Evolutionary conservation across 1,284 basidiomycete genomes (phyloP).

Genomic region (Neonothopanus nambi): DNA sequence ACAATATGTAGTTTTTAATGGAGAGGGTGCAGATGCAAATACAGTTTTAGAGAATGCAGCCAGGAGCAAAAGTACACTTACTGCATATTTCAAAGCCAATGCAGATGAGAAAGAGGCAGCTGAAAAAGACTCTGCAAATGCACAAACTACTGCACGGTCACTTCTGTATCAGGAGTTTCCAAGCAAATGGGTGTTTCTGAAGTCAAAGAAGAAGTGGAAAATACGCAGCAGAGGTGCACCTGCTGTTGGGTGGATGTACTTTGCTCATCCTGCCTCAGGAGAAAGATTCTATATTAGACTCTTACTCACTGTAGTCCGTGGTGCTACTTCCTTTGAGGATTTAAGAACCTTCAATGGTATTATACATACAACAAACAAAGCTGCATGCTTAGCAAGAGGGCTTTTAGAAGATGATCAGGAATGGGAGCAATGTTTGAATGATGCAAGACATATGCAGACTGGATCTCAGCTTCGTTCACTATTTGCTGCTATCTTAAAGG

Average conservation of each 20-base stretch:
- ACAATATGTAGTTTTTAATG: slow-evolving; percentile 36
- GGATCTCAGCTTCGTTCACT: no score
- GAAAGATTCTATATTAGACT: slow-evolving; percentile 41
- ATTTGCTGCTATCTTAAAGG: neutral
- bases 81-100: slow-evolving; percentile 45
- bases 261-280: slow-evolving; percentile 31
- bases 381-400: no score
- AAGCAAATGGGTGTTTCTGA: slow-evolving; percentile 38
- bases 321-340: slow-evolving; percentile 36
- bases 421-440: no score
- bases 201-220: slow-evolving; percentile 27
- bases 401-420: no score
- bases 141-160: slow-evolving; percentile 22
- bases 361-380: slow-evolving; percentile 24
- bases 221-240: slow-evolving; percentile 21
- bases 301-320: slow-evolving; percentile 37
- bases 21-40: slow-evolving; percentile 26
- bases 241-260: slow-evolving; percentile 40
- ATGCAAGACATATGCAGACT: no score
- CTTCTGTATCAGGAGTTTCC: slow-evolving; percentile 45
- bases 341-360: slow-evolving; percentile 29
- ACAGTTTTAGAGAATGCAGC: slow-evolving; percentile 25
- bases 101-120: slow-evolving; percentile 22
- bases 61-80: slow-evolving; percentile 32
- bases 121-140: slow-evolving; percentile 11